Conservation (phyloP, 2,329 filamentous ascomycete species). For the Venturia effusa region DNA sequence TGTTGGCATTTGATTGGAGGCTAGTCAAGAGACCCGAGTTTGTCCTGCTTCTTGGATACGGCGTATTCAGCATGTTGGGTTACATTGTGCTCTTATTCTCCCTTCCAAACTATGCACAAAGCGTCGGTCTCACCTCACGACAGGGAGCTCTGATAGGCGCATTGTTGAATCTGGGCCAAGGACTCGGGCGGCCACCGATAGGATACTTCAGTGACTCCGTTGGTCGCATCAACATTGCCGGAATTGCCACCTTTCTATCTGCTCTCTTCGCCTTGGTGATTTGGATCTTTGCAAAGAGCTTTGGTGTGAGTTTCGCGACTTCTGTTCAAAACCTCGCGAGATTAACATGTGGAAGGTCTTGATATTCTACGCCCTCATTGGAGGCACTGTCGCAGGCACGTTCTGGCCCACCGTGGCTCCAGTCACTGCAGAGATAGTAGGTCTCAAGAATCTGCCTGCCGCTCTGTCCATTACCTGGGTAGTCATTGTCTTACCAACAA, state of each 20-base stretch:
- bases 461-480: conserved; percentile 64
- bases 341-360: conserved; percentile 30
- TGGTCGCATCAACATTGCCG: conserved; percentile 64
- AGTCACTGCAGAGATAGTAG: conserved; percentile 63
- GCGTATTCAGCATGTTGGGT: conserved; percentile 59
- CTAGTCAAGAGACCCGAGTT: conserved; percentile 55
- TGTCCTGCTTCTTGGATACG: conserved; percentile 53
- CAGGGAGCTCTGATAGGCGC: conserved; percentile 65
- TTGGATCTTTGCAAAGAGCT: conserved; percentile 61
- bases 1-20: conserved; percentile 52
- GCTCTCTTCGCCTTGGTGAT: conserved; percentile 57
- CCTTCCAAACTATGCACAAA: conserved; percentile 60
- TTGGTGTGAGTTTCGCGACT: conserved; percentile 31
- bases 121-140: conserved; percentile 53
- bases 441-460: conserved; percentile 56
- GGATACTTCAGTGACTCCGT: conserved; percentile 61
- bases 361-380: conserved; percentile 58
- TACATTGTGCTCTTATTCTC: conserved; percentile 72
- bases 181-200: conserved; percentile 58
- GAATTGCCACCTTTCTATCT: conserved; percentile 50
- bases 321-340: background rate
- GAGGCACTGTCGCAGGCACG: conserved; percentile 52
- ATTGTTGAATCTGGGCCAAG: conserved; percentile 57
- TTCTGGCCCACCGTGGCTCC: conserved; percentile 47
- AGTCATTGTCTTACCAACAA: conserved; percentile 57